Conservation (phyloP, 345 rosid genomes). For the Adansonia digitata region DNA sequence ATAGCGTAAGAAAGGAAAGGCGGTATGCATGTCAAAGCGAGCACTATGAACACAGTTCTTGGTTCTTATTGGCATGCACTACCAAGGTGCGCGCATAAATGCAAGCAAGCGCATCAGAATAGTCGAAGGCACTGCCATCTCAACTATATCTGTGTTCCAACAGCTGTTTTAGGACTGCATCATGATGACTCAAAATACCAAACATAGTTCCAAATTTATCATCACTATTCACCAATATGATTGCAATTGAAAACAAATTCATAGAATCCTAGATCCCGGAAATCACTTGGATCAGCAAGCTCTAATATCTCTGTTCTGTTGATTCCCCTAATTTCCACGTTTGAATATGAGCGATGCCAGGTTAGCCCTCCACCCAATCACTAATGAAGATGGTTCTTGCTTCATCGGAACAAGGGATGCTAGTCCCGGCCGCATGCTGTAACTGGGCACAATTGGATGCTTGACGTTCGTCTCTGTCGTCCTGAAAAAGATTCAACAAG, state of each 20-base stretch:
- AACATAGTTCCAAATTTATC: not conserved
- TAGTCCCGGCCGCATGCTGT: slow-evolving; percentile 34
- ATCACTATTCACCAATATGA: not conserved
- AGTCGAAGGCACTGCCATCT: not conserved
- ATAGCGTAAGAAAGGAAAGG: too few relatives aligned
- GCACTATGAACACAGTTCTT: too few relatives aligned
- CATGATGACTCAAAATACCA: not conserved
- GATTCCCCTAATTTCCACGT: slow-evolving; percentile 38
- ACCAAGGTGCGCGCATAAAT: not conserved
- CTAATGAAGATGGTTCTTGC: slow-evolving; percentile 40
- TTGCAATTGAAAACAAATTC: slow-evolving; percentile 4
- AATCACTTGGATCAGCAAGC: slow-evolving; percentile 4
- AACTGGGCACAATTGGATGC: slow-evolving; percentile 33
- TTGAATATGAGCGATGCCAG: slow-evolving; percentile 73
- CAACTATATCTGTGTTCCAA: not conserved
- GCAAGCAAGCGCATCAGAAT: not conserved
- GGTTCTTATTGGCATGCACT: not conserved
- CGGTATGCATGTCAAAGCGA: too few relatives aligned
- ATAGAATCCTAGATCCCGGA: not conserved
- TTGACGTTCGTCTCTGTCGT: slow-evolving; percentile 31
- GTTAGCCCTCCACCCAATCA: slow-evolving; percentile 64
- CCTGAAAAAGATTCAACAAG: slow-evolving; percentile 32
- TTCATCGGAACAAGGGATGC: slow-evolving; percentile 50
- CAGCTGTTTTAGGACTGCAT: not conserved
- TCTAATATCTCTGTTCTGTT: not conserved